Conservation (phyloP, 179 eudicot genomes). For the Spinacia oleracea region DNA sequence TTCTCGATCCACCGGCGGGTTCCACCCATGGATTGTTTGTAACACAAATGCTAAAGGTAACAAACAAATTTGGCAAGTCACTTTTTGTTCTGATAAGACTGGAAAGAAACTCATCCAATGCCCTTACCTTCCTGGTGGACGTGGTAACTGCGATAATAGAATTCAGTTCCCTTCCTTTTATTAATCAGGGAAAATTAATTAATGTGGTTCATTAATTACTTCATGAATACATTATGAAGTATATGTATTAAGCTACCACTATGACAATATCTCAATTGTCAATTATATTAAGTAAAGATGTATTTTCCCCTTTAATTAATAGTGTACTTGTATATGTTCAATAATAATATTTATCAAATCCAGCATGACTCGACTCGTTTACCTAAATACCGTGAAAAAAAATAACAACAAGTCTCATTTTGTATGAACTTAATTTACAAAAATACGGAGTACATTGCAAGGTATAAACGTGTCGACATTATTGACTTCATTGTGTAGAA, state of each 20-base stretch:
- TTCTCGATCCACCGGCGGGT: slow-evolving; percentile 25
- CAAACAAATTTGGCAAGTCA: slow-evolving; percentile 35
- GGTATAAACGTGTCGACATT: neutral
- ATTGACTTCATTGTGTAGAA: neutral
- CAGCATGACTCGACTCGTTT: too few species aligned
- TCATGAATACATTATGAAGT: neutral
- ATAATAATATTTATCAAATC: too few species aligned
- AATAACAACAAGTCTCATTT: too few species aligned
- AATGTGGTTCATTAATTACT: neutral
- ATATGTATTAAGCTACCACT: neutral
- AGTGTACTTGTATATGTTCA: neutral
- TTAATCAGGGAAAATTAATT: neutral
- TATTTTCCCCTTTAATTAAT: neutral
- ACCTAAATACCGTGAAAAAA: too few species aligned
- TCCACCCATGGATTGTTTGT: slow-evolving; percentile 28
- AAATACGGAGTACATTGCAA: too few species aligned
- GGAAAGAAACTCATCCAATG: slow-evolving; percentile 30
- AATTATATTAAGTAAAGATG: too few species aligned
- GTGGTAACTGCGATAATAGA: slow-evolving; percentile 17
- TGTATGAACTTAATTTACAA: too few species aligned
- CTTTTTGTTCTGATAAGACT: slow-evolving; percentile 29
- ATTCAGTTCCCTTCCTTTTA: slow-evolving; percentile 31
- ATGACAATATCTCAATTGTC: neutral
- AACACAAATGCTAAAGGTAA: slow-evolving; percentile 33
- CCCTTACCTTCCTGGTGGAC: slow-evolving; percentile 33